Percentiles rank a stretch among this genome's conserved stretches.
These are phyloP conservation scores for Leavenworthia alabamica DNA, from an alignment of 345 rosid species.

Conservation along the genomic window DNA sequence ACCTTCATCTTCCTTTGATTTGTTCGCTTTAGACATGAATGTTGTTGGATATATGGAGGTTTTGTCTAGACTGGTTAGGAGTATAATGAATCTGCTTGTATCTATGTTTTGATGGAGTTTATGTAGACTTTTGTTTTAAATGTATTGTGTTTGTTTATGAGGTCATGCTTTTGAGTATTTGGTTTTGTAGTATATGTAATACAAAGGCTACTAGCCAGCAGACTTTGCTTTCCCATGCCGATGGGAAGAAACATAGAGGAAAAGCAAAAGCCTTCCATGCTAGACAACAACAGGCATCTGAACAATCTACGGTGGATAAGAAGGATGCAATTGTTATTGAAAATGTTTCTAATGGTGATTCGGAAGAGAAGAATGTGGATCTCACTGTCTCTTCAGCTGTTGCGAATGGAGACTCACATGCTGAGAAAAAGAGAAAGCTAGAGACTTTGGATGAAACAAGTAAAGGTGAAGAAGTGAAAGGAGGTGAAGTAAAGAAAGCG, in stretches of 20 bases:
- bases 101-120: background rate
- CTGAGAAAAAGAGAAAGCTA: slow-evolving; percentile 52
- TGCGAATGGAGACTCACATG: slow-evolving; percentile 32
- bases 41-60: background rate
- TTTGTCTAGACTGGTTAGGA: background rate
- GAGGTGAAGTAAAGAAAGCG: slow-evolving; percentile 35
- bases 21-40: background rate
- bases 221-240: slow-evolving; percentile 79
- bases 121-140: background rate
- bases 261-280: slow-evolving; percentile 72
- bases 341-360: slow-evolving; percentile 28
- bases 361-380: slow-evolving; percentile 33
- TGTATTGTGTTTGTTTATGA: background rate
- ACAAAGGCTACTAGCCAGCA: slow-evolving; percentile 79
- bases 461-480: slow-evolving; percentile 31
- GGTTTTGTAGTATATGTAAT: slow-evolving; percentile 68
- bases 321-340: slow-evolving; percentile 33
- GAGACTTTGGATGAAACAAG: slow-evolving; percentile 31
- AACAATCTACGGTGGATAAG: slow-evolving; percentile 31
- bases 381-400: slow-evolving; percentile 16
- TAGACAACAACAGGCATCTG: slow-evolving; percentile 45
- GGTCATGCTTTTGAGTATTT: slow-evolving; percentile 1
- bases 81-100: background rate
- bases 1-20: background rate
- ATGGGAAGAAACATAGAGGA: slow-evolving; percentile 84